Percentiles rank a stretch among this genome's conserved stretches.
Conservation (phyloP, 805 yeast genomes). For the Yarrowia bubula region DNA sequence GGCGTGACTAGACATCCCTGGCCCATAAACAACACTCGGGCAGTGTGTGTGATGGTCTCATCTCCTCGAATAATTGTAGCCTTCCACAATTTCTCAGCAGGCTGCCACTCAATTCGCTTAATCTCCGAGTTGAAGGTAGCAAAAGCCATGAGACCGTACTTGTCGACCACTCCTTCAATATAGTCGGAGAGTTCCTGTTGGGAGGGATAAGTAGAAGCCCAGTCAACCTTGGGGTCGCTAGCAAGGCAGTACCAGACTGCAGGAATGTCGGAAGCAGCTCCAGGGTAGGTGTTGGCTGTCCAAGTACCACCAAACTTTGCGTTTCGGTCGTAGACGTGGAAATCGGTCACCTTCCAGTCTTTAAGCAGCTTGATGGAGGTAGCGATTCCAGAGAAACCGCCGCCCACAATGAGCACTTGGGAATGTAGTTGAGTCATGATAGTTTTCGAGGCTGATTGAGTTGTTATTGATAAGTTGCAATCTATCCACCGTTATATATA, state of each 20-base stretch:
- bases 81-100: slow-evolving; percentile 25
- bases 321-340: slow-evolving; percentile 28
- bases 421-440: slow-evolving; percentile 3
- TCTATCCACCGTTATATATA: not conserved
- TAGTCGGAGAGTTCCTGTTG: slow-evolving; percentile 28
- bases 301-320: slow-evolving; percentile 33
- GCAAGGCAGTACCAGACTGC: slow-evolving; percentile 31
- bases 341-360: slow-evolving; percentile 27
- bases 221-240: slow-evolving; percentile 30
- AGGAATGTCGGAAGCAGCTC: slow-evolving; percentile 32
- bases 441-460: not conserved
- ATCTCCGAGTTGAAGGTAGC: slow-evolving; percentile 25
- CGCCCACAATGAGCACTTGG: slow-evolving; percentile 17
- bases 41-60: slow-evolving; percentile 13
- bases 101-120: slow-evolving; percentile 28
- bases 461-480: not conserved
- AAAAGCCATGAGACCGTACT: slow-evolving; percentile 21
- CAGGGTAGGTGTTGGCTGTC: slow-evolving; percentile 33
- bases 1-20: slow-evolving; percentile 30
- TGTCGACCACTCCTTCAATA: slow-evolving; percentile 27
- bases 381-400: slow-evolving; percentile 22
- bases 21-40: slow-evolving; percentile 27
- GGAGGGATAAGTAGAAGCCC: slow-evolving; percentile 29
- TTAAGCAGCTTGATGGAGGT: slow-evolving; percentile 18
- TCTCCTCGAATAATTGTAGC: slow-evolving; percentile 24